Percentiles rank a stretch among this genome's conserved stretches.
Conservation (phyloP, 2,329 filamentous ascomycete genomes). For the Botryotinia globosa region DNA sequence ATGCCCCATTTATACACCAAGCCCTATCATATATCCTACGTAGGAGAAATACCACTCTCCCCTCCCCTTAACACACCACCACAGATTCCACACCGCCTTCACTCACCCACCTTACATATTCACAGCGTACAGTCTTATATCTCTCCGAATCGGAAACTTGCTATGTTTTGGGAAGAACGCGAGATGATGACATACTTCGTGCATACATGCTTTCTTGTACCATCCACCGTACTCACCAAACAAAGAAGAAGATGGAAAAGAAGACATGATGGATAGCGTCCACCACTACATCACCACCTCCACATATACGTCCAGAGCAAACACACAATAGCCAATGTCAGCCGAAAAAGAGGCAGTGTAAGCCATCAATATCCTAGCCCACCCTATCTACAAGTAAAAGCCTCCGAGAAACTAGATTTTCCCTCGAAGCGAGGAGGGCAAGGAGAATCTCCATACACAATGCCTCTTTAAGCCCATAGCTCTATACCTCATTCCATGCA, state of each 20-base stretch:
- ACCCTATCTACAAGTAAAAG: neutral
- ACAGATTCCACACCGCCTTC: neutral
- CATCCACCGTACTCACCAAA: neutral
- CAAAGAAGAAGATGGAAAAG: too few species aligned
- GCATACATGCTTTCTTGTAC: neutral
- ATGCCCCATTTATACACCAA: neutral
- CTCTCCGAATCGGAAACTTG: neutral
- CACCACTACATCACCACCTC: neutral
- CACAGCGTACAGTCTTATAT: neutral
- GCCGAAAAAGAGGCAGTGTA: neutral
- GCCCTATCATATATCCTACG: neutral
- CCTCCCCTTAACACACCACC: neutral
- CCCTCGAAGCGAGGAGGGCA: neutral
- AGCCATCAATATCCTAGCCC: neutral
- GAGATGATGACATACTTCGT: neutral
- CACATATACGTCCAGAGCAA: neutral
- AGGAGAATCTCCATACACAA: neutral
- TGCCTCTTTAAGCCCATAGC: neutral
- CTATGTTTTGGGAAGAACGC: conserved; percentile 4
- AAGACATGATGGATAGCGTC: neutral
- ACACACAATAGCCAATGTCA: neutral
- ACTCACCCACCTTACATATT: neutral
- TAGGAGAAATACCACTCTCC: neutral
- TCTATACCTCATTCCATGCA: neutral
- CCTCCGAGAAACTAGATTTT: too few species aligned